phyloP scores from a whole-genome alignment of 495 filamentous ascomycete species.

The Melanomma pulvis-pyrius region DNA sequence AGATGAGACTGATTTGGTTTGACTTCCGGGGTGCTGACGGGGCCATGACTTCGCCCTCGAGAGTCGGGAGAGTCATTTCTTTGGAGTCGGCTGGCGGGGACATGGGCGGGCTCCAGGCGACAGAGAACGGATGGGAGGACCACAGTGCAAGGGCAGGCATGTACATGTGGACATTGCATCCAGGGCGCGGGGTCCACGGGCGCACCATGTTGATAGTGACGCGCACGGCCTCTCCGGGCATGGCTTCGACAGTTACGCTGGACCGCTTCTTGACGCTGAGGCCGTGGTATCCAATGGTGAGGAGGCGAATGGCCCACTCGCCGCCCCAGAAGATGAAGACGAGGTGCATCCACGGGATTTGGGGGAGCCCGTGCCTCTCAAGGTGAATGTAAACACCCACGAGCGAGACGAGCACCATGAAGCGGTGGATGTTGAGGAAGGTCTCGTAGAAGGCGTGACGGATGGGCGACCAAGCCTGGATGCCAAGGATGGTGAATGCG shows the following conservation, averaged over 20 bases:
- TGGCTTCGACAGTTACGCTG: conserved; percentile 55
- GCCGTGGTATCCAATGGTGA: conserved; percentile 43
- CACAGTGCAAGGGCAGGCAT: conserved; percentile 54
- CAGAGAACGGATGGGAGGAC: conserved; percentile 62
- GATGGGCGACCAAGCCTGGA: conserved; percentile 56
- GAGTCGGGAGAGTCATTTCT: conserved; percentile 19
- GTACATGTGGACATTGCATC: conserved; percentile 62
- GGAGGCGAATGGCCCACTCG: conserved; percentile 41
- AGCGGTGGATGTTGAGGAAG: conserved; percentile 59
- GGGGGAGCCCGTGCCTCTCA: conserved; percentile 48
- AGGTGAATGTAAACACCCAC: conserved; percentile 61
- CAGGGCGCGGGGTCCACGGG: conserved; percentile 55
- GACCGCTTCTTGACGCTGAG: conserved; percentile 42
- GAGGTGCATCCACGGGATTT: conserved; percentile 45
- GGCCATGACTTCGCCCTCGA: conserved; percentile 44
- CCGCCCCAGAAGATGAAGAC: conserved; percentile 41
- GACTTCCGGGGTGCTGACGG: conserved; percentile 45
- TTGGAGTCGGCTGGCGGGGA: conserved; percentile 18
- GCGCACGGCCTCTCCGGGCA: conserved; percentile 54
- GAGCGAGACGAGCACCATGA: conserved; percentile 53
- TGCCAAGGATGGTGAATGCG: conserved; percentile 52
- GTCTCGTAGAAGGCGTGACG: conserved; percentile 63
- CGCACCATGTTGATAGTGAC: conserved; percentile 56
- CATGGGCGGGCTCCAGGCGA: conserved; percentile 53
- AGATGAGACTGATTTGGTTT: conserved; percentile 56